Conservation (phyloP, 345 rosid species). For the Aquilaria malaccensis region DNA sequence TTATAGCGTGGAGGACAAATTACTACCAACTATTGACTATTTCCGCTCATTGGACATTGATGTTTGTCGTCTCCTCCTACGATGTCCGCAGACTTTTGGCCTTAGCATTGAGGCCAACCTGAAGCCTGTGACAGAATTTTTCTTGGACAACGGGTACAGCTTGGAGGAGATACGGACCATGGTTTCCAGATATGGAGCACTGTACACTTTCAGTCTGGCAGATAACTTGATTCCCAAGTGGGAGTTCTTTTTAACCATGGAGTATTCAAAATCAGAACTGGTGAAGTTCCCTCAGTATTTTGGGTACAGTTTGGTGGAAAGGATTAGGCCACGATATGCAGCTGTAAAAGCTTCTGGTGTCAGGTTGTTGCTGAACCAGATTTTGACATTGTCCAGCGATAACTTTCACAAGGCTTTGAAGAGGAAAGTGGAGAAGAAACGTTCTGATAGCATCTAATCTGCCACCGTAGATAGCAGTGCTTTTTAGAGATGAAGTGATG, state of each 20-base stretch:
- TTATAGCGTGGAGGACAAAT: conserved; percentile 77
- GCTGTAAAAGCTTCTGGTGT: conserved; percentile 56
- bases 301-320: conserved; percentile 73
- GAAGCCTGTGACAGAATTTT: conserved; percentile 76
- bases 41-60: conserved; percentile 59
- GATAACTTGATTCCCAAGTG: conserved; percentile 75
- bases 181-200: conserved; percentile 70
- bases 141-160: conserved; percentile 57
- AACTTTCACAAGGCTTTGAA: conserved; percentile 53
- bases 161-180: conserved; percentile 57
- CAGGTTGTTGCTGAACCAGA: conserved; percentile 60
- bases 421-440: conserved; percentile 52
- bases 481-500: background rate
- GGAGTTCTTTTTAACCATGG: conserved; percentile 89
- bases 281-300: conserved; percentile 88
- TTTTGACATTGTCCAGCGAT: conserved; percentile 47
- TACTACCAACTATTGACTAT: conserved; percentile 68
- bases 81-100: conserved; percentile 77
- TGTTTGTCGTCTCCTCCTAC: conserved; percentile 50
- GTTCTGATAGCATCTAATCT: conserved; percentile 3
- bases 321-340: conserved; percentile 83
- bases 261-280: conserved; percentile 63
- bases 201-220: conserved; percentile 71
- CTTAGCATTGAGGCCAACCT: conserved; percentile 71
- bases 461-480: background rate